phyloP scores from a whole-genome alignment of 1,284 basidiomycete genomes.

The Ganoderma resinaceum region DNA sequence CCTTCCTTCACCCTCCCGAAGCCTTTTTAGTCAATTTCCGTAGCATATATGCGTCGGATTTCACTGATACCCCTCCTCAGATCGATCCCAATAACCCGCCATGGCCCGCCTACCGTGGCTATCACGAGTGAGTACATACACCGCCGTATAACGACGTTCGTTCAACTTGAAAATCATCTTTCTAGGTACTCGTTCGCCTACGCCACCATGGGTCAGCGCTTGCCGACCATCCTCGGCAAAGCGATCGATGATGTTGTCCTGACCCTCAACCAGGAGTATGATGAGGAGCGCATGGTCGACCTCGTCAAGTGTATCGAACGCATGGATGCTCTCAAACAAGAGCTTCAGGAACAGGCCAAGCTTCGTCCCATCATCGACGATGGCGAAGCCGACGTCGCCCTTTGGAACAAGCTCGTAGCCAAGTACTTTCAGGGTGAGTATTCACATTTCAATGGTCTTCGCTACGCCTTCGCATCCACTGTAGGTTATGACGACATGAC shows the following conservation, averaged over 20 bases:
- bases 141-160: no score
- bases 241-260: constrained; percentile 93
- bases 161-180: constrained; percentile 52
- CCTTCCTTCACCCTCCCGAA: not conserved
- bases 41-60: constrained; percentile 10
- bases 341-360: constrained; percentile 82
- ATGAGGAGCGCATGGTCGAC: constrained; percentile 89
- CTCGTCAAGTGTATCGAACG: constrained; percentile 88
- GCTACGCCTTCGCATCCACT: not conserved
- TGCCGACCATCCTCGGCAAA: constrained; percentile 96
- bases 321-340: constrained; percentile 84
- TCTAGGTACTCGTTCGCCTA: constrained; percentile 97
- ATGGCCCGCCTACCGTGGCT: constrained; percentile 95
- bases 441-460: not conserved
- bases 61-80: constrained; percentile 41
- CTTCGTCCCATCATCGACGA: constrained; percentile 91
- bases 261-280: constrained; percentile 88
- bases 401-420: constrained; percentile 98
- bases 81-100: constrained; percentile 95
- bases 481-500: not conserved
- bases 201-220: constrained; percentile 92
- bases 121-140: constrained; percentile 57
- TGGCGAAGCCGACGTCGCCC: constrained; percentile 90
- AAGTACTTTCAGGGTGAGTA: constrained; percentile 87
- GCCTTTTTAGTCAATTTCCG: constrained; percentile 10